These are phyloP conservation scores for Galium porrigens DNA, from an alignment of 305 asterid genomes.

Conservation along the genomic window DNA sequence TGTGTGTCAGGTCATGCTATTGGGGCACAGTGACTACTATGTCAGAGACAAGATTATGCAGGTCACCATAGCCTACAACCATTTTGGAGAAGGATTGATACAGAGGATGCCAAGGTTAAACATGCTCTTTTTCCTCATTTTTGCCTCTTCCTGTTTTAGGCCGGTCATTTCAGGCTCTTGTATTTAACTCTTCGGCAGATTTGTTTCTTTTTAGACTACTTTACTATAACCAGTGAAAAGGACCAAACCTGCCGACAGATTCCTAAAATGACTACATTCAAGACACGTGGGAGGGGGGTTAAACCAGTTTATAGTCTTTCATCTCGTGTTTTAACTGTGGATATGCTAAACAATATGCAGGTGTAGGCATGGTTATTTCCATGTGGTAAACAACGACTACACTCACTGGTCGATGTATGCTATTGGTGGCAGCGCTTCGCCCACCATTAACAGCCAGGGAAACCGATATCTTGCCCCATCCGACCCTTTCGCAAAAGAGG, in stretches of 20 bases:
- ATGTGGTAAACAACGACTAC: conserved; percentile 77
- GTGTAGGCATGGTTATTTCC: conserved; percentile 74
- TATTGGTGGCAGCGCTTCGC: conserved; percentile 72
- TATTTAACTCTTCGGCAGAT: too few species aligned
- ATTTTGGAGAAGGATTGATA: conserved; percentile 55
- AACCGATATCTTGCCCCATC: conserved; percentile 61
- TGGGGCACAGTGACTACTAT: conserved; percentile 59
- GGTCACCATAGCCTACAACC: conserved; percentile 71
- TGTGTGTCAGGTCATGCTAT: conserved; percentile 44
- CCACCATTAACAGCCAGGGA: conserved; percentile 80
- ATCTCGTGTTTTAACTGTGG: background rate
- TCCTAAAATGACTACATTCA: too few species aligned
- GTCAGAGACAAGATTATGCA: conserved; percentile 52
- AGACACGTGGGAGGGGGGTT: too few species aligned
- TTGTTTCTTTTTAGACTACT: too few species aligned
- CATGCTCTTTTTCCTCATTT: background rate
- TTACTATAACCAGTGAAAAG: too few species aligned
- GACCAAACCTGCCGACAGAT: too few species aligned
- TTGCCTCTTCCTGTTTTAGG: background rate
- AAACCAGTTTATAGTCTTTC: too few species aligned
- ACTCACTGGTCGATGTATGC: conserved; percentile 84
- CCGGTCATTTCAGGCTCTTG: background rate
- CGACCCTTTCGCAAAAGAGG: conserved; percentile 62
- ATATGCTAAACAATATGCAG: conserved; percentile 23
- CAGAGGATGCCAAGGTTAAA: conserved; percentile 80